Evolutionary conservation across 352 stramenopile species (phyloP).

Genomic region (Phytophthora citricola): DNA sequence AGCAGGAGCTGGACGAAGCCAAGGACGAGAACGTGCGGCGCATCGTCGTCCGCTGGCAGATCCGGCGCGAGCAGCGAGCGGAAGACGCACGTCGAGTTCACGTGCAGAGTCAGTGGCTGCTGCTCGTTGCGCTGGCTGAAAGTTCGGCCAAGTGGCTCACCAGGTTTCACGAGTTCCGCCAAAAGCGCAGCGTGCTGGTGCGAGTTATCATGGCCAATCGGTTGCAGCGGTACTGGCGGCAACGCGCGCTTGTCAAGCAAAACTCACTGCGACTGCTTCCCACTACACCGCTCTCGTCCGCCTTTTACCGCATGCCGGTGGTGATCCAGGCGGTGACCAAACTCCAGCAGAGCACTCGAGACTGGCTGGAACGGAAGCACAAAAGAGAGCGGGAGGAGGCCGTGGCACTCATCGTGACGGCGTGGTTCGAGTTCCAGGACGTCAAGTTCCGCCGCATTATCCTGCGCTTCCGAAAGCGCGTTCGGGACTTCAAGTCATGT

Average conservation of each 20-base stretch:
- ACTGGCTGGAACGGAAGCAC: conserved; percentile 47
- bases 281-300: conserved; percentile 36
- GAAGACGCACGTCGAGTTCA: conserved; percentile 43
- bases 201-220: conserved; percentile 58
- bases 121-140: conserved; percentile 49
- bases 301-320: conserved; percentile 59
- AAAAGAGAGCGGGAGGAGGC: conserved; percentile 25
- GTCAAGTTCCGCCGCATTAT: conserved; percentile 86
- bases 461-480: conserved; percentile 75
- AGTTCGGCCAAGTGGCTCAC: conserved; percentile 46
- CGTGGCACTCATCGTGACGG: conserved; percentile 68
- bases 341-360: conserved; percentile 50
- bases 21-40: conserved; percentile 46
- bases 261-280: conserved; percentile 30
- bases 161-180: conserved; percentile 53
- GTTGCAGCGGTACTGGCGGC: conserved; percentile 65
- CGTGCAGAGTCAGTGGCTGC: conserved; percentile 64
- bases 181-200: conserved; percentile 41
- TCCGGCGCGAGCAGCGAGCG: conserved; percentile 42
- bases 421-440: conserved; percentile 83
- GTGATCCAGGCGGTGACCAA: conserved; percentile 52
- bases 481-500: conserved; percentile 82
- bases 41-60: conserved; percentile 64
- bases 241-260: conserved; percentile 30
- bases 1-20: conserved; percentile 54